Evolutionary conservation across 78 protist species (phyloP), one percentile per base, ranked within the genome.

Genomic region (Speleostelium caveatum): DNA sequence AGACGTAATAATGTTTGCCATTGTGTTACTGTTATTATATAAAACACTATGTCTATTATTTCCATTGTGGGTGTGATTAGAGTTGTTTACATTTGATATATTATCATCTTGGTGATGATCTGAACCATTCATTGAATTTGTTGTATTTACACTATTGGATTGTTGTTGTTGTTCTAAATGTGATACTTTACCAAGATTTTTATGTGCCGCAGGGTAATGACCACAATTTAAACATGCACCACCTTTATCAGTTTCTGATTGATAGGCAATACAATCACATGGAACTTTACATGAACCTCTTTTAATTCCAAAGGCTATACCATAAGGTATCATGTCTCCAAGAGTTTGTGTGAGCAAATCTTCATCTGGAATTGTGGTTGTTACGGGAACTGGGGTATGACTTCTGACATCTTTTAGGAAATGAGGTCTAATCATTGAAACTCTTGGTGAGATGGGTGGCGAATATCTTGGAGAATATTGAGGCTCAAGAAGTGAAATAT

Each of bases 391-490:
- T 59, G 30, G 1, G 3, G 53, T 3, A 3, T 21, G 10, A 1
- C 61, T 45, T 45, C 36, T 42, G 3, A 59, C 28, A 24, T 76
- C 62, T 19, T 76, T 62, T 1, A 61, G 68, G 76, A 83, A 83
- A 32, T 61, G 78, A 30, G 91, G 91, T 69, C 74, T 83, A 36
- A 83, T 83, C 91, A 83, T 83, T 41, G 91, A 83, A 19, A 83
- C 26, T 33, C 91, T 38, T 41, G 91, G 91, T 58, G 91, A 83
- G 16, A 83, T 26, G 3, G 91, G 91, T 36, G 91, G 91, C 45
- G 91, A 83, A 24, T 73, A 51, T 5, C 33, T 33, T 67, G 45
- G 62, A 2, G 55, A 39, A 30, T 42, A 63, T 19, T 55, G 66
- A 38, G 22, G 6, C 38, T 59, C 69, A 36, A 51, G 65, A 8